A percentile compares a stretch with the other conserved stretches of the same genome.
phyloP scores from a whole-genome alignment of 805 yeast genomes.

The Candida yuanshanica region DNA sequence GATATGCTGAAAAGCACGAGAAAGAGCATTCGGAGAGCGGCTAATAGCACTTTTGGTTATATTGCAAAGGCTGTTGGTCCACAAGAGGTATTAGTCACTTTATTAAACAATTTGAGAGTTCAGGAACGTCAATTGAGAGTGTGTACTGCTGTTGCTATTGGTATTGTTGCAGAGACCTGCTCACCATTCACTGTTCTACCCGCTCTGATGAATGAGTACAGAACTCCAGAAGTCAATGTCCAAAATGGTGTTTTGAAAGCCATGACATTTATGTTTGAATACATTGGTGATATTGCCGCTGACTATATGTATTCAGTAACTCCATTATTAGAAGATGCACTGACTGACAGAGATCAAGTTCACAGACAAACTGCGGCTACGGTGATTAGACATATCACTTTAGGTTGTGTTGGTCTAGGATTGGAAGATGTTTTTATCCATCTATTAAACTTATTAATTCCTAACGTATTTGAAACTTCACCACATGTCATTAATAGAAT shows the following conservation, averaged over 20 bases:
- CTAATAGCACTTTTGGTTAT: slow-evolving; percentile 86
- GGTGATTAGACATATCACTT: slow-evolving; percentile 74
- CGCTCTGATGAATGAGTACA: slow-evolving; percentile 90
- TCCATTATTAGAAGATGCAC: slow-evolving; percentile 81
- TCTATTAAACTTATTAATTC: slow-evolving; percentile 72
- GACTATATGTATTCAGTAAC: slow-evolving; percentile 79
- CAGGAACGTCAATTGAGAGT: slow-evolving; percentile 96
- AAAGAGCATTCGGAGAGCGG: slow-evolving; percentile 72
- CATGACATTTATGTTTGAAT: slow-evolving; percentile 85
- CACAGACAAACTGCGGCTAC: slow-evolving; percentile 95
- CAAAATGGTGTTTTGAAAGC: slow-evolving; percentile 95
- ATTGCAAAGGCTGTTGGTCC: slow-evolving; percentile 95
- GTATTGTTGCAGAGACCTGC: slow-evolving; percentile 91
- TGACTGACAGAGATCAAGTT: slow-evolving; percentile 84
- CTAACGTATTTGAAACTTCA: slow-evolving; percentile 89
- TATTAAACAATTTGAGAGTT: slow-evolving; percentile 77
- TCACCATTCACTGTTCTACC: slow-evolving; percentile 92
- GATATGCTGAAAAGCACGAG: slow-evolving; percentile 83
- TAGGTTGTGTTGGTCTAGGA: slow-evolving; percentile 71
- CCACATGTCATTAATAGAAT: slow-evolving; percentile 90
- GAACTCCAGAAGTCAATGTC: slow-evolving; percentile 86
- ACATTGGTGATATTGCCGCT: slow-evolving; percentile 71
- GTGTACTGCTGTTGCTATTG: slow-evolving; percentile 97
- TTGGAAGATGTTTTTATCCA: slow-evolving; percentile 82
- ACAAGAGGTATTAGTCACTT: slow-evolving; percentile 81